These are phyloP conservation scores for Nicotiana otophora DNA, from an alignment of 257 asterid species.

Conservation along the genomic window DNA sequence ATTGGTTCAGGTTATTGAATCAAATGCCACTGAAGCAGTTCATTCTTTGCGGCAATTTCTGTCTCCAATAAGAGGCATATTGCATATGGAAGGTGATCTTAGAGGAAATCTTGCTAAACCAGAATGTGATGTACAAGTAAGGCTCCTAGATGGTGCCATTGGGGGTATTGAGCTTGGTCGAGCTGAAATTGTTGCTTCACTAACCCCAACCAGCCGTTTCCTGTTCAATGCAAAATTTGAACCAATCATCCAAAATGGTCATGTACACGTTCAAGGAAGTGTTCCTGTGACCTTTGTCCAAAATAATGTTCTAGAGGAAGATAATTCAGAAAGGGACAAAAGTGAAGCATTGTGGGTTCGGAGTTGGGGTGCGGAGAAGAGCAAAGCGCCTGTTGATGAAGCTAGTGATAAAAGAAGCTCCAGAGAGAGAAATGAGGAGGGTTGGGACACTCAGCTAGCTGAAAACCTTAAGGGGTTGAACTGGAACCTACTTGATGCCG, in stretches of 20 bases:
- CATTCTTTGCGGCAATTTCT: slow-evolving; percentile 84
- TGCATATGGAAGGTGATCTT: slow-evolving; percentile 99
- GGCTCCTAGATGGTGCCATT: slow-evolving; percentile 91
- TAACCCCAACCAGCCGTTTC: slow-evolving; percentile 84
- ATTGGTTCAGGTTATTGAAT: slow-evolving; percentile 83
- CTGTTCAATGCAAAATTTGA: slow-evolving; percentile 91
- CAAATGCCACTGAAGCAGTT: slow-evolving; percentile 86
- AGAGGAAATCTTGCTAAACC: slow-evolving; percentile 94
- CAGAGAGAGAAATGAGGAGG: slow-evolving; percentile 82
- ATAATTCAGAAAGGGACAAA: slow-evolving; percentile 56
- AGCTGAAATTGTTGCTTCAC: slow-evolving; percentile 96
- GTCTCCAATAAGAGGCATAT: slow-evolving; percentile 86
- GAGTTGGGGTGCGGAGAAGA: slow-evolving; percentile 66
- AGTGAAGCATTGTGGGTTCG: slow-evolving; percentile 66
- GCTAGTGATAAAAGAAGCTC: slow-evolving; percentile 58
- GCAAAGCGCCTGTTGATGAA: slow-evolving; percentile 57
- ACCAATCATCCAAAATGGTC: slow-evolving; percentile 87
- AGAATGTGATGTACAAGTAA: slow-evolving; percentile 96
- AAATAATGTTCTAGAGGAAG: slow-evolving; percentile 57
- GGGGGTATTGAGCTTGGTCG: slow-evolving; percentile 98
- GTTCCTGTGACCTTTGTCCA: slow-evolving; percentile 76
- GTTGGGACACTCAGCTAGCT: slow-evolving; percentile 83
- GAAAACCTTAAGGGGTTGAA: slow-evolving; percentile 88
- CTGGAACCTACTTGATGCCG: slow-evolving; percentile 93
- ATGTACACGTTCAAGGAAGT: slow-evolving; percentile 93